Percentiles rank a stretch among this genome's conserved stretches.
Evolutionary conservation across 106 monocot species (phyloP).

Genomic region (Dendrobium chrysotoxum): DNA sequence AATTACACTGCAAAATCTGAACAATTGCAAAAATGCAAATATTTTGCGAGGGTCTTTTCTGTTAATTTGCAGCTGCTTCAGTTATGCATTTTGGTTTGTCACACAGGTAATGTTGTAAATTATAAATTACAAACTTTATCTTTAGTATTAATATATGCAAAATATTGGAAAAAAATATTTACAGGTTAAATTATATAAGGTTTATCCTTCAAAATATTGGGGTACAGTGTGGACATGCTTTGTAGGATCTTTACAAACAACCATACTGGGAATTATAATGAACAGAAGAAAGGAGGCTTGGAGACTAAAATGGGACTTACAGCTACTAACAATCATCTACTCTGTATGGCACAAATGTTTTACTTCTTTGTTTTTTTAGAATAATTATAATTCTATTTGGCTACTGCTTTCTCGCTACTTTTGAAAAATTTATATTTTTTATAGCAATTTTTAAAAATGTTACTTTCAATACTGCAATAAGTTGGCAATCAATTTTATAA

Average conservation of each 20-base stretch:
- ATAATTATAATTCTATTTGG: too few species aligned
- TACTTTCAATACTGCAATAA: too few species aligned
- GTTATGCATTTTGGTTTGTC: conserved; percentile 56
- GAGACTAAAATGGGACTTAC: conserved; percentile 26
- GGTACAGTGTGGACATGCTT: conserved; percentile 42
- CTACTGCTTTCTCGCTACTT: too few species aligned
- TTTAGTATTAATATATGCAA: too few species aligned
- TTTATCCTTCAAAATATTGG: conserved; percentile 50
- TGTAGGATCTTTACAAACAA: conserved; percentile 30
- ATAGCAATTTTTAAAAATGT: too few species aligned
- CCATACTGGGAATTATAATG: conserved; percentile 28
- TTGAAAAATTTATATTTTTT: too few species aligned
- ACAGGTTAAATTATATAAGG: conserved; percentile 44
- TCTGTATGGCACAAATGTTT: conserved; percentile 14
- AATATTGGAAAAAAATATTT: not conserved
- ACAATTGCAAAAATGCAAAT: not conserved
- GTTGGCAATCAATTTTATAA: too few species aligned
- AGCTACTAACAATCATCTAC: conserved; percentile 33
- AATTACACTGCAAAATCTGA: not conserved
- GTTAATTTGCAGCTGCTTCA: conserved; percentile 35
- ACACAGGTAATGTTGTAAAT: conserved; percentile 27
- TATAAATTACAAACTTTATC: too few species aligned
- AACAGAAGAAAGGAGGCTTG: conserved; percentile 20
- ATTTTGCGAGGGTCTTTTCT: conserved; percentile 33
- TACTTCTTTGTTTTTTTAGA: not conserved